Conservation (phyloP, 176 grass and related monocot species). For the Saccharum officinarum region DNA sequence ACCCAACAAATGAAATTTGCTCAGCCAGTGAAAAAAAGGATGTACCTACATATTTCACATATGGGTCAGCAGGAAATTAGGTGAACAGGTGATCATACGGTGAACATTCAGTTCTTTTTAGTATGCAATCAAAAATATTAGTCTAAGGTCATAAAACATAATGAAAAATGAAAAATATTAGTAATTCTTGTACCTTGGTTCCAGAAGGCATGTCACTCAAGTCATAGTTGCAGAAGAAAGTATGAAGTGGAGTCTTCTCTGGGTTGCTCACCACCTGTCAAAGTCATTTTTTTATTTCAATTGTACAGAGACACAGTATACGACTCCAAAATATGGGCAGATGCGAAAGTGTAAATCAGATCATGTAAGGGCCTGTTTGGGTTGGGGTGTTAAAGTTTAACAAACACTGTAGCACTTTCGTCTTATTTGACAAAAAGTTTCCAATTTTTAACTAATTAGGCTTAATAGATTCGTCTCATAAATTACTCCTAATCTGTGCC, state of each 20-base stretch:
- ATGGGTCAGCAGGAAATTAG: not conserved
- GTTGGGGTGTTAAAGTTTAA: no score
- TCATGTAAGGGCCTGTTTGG: no score
- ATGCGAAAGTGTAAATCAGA: not conserved
- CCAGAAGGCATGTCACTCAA: slow-evolving; percentile 95
- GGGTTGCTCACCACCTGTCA: slow-evolving; percentile 93
- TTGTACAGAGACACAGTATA: not conserved
- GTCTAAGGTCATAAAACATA: not conserved
- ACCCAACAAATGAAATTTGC: not conserved
- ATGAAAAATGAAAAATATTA: not conserved
- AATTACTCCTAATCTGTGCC: no score
- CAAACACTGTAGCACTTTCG: no score
- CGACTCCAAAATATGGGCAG: not conserved
- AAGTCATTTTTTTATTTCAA: slow-evolving; percentile 13
- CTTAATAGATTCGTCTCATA: no score
- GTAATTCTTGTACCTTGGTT: slow-evolving; percentile 68
- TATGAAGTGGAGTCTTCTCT: slow-evolving; percentile 94
- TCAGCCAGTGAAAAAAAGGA: not conserved
- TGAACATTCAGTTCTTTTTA: slow-evolving; percentile 7
- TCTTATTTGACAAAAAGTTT: no score
- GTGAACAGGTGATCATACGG: not conserved
- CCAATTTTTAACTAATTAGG: no score
- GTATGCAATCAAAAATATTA: not conserved
- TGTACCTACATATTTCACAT: not conserved
- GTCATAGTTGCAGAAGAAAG: slow-evolving; percentile 98